Evolutionary conservation across 139 green algal species (phyloP), one percentile per base, ranked within the genome.

Genomic region (Monoraphidium neglectum): DNA sequence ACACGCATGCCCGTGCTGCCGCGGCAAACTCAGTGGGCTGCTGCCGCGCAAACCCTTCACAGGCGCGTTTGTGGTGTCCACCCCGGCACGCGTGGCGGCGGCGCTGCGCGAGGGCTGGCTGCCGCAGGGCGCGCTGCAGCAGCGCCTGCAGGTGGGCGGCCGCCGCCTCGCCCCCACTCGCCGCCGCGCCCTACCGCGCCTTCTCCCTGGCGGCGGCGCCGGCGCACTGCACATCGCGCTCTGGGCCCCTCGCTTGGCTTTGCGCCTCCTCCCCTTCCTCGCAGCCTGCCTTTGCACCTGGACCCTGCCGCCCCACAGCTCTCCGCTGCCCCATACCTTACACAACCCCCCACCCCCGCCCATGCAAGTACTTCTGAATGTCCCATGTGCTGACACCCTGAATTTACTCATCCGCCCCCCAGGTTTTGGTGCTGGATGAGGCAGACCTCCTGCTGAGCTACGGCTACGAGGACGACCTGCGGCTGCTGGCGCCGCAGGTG

Each of bases 361-460:
- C 15, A n/a, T 30, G 56, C 51, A 81, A 26, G n/a, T 49, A 32
- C 54, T 10, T 43, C 68, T 68, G n/a, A 23, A 70, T 23, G 26
- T 77, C 56, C n/a, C n/a, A n/a, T n/a, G n/a, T 51, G 35, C n/a
- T 26, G 73, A 36, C 68, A 75, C 47, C 30, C 76, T 70, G 12
- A 43, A 57, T 2, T 40, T 43, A 32, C 13, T 64, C n/a, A n/a
- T n/a, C 33, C 26, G 53, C 35, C 24, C 77, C 95, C 60, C 76
- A 87, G 70, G 83, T 89, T 59, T 68, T 99, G 61, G 90, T 99
- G 12, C 83, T 99, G 46, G 95, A 98, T 77, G 95, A 99, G 77
- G 93, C 94, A 4, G 96, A 99, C 84, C 77, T 99, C 73, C 87
- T 99, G 81, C 84, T 99, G 57, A 92, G 87, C 43, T 98, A 95